Base-by-base conservation (phyloP, 2,329 filamentous ascomycete genomes). In the Amesomyces nigricolor region DNA sequence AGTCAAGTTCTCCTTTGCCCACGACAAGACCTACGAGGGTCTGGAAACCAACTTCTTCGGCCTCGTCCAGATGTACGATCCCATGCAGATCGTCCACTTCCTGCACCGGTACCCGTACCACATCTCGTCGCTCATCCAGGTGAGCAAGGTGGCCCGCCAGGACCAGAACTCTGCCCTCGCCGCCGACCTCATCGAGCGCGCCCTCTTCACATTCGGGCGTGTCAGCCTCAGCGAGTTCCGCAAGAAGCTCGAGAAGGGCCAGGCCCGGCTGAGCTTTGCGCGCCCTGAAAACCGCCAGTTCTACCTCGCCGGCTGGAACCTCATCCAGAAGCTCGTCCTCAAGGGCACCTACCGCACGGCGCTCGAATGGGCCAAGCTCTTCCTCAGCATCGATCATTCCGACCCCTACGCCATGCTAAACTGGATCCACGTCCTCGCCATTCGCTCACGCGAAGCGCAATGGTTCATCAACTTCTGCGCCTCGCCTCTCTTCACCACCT, bases 311-410 rank as follows among this genome's bases (percentile, higher is more conserved):
- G 88, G 86, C 8, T 95, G 91, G 76, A 85, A 91, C 62, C 96
- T 96, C 65, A 86, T 97, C 64, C 83, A 82, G 63, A 94, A 89
- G 62, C 76, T 99, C 19, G 80, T 90, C 14, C 85, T 90, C 72
- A 92, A 95, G 64, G 91, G 91, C n/a, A 96, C 92, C 1, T 96
- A 90, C 77, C 81, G 91, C 46, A 97, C 94, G 0, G 90, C 91
- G 0, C 83, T 95, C 47, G 94, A 97, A 70, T 99, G 94, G 91
- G 82, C 89, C 6, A 96, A 94, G 72, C 73, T 97, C 5, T 75
- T 96, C 9, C 78, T 95, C 30, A 82, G 85, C 56, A 72, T 97
- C 56, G 83, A 91, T 62, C 83, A 84, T 47, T 74, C 77, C 4
- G 94, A 99, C 67, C 91, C 91, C 0, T 96, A 96, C 65, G 88